A percentile compares a stretch with the other conserved stretches of the same genome.
These are phyloP conservation scores for Phanerochaete carnosa DNA, from an alignment of 768 basidiomycete genomes.

Conservation along the genomic window DNA sequence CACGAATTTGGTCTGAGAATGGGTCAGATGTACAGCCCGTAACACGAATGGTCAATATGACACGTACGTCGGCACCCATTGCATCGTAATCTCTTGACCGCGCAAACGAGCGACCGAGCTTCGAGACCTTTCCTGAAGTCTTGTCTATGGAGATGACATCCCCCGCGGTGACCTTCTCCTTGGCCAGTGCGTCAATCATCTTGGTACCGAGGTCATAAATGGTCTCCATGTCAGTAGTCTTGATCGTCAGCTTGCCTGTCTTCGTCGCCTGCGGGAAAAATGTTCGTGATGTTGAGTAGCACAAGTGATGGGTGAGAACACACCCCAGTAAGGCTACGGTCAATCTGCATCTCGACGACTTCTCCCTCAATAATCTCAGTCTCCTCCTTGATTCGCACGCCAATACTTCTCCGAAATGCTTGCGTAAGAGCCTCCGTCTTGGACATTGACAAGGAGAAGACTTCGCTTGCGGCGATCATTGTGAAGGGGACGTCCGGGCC, in stretches of 20 bases:
- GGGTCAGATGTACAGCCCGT: not conserved
- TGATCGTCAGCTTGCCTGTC: constrained; percentile 95
- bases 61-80: constrained; percentile 94
- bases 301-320: constrained; percentile 22
- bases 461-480: constrained; percentile 96
- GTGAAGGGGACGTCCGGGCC: constrained; percentile 96
- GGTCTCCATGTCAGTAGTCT: constrained; percentile 99
- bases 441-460: constrained; percentile 97
- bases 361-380: constrained; percentile 97
- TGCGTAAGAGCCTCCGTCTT: constrained; percentile 98
- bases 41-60: not conserved
- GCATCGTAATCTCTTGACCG: constrained; percentile 97
- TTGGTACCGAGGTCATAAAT: constrained; percentile 98
- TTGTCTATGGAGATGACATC: constrained; percentile 98
- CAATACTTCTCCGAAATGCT: constrained; percentile 93
- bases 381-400: constrained; percentile 96
- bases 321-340: constrained; percentile 94
- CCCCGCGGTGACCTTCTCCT: constrained; percentile 94
- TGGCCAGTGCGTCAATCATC: constrained; percentile 97
- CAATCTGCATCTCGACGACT: constrained; percentile 98
- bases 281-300: not conserved
- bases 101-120: constrained; percentile 96
- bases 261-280: constrained; percentile 73
- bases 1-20: constrained; percentile 89
- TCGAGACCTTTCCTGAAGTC: constrained; percentile 93